Conservation (phyloP, 306 rosid genomes). For the Notholithocarpus densiflorus region DNA sequence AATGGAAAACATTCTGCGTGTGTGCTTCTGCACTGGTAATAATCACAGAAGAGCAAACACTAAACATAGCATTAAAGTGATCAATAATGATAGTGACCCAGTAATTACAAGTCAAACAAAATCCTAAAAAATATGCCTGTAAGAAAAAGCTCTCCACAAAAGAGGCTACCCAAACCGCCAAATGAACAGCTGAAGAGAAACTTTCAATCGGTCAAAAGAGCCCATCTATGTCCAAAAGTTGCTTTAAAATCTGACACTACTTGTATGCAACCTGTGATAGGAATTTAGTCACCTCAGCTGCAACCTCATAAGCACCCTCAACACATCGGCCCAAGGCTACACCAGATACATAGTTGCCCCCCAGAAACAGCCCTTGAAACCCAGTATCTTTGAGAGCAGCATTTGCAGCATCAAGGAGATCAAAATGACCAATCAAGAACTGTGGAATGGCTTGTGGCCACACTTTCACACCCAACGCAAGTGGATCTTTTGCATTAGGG, state of each 20-base stretch:
- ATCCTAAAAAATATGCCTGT: slow-evolving; percentile 9
- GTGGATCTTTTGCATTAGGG: slow-evolving; percentile 60
- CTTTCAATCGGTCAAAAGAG: background rate
- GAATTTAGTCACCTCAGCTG: slow-evolving; percentile 68
- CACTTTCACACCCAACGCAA: slow-evolving; percentile 63
- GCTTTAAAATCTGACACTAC: slow-evolving; percentile 22
- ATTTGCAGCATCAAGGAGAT: slow-evolving; percentile 72
- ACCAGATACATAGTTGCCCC: slow-evolving; percentile 88
- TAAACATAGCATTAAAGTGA: background rate
- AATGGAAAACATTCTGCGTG: background rate
- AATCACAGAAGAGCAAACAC: background rate
- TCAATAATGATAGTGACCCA: slow-evolving; percentile 15
- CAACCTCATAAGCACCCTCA: slow-evolving; percentile 85
- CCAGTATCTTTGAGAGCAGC: slow-evolving; percentile 56
- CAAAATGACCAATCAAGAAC: slow-evolving; percentile 88
- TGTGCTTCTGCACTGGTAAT: background rate
- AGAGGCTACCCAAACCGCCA: slow-evolving; percentile 20
- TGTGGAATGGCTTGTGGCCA: slow-evolving; percentile 99
- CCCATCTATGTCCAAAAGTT: slow-evolving; percentile 14
- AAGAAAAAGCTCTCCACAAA: slow-evolving; percentile 7
- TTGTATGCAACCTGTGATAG: slow-evolving; percentile 54
- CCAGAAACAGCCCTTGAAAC: slow-evolving; percentile 71
- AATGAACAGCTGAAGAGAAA: background rate
- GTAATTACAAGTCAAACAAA: slow-evolving; percentile 10
- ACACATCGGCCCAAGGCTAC: slow-evolving; percentile 98